Conservation (phyloP, 768 basidiomycete species). For the Mrakia frigida region DNA sequence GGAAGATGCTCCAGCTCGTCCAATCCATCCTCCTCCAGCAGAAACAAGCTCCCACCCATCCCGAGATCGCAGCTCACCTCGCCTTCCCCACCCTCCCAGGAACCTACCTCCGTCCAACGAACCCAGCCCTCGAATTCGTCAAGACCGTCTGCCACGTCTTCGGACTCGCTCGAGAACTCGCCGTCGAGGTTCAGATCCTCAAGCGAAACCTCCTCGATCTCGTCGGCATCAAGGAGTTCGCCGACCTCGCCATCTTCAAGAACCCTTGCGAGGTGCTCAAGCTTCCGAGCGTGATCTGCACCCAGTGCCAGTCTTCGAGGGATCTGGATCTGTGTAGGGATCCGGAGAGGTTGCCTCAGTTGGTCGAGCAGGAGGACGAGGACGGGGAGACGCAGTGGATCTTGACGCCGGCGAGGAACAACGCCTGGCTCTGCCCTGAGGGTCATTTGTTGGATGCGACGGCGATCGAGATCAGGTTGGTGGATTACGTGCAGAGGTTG, state of each 20-base stretch:
- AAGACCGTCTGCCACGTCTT: constrained; percentile 82
- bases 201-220: constrained; percentile 85
- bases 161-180: constrained; percentile 68
- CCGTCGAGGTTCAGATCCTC: constrained; percentile 79
- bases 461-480: constrained; percentile 77
- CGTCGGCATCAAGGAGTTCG: constrained; percentile 78
- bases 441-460: constrained; percentile 81
- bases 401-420: constrained; percentile 46
- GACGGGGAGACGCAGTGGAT: constrained; percentile 30
- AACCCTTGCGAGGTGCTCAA: constrained; percentile 83
- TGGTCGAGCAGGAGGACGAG: constrained; percentile 37
- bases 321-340: constrained; percentile 97
- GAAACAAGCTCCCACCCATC: constrained; percentile 52
- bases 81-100: constrained; percentile 83
- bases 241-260: constrained; percentile 73
- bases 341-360: constrained; percentile 63
- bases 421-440: constrained; percentile 52
- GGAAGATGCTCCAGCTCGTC: constrained; percentile 68
- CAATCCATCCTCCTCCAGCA: constrained; percentile 48
- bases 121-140: constrained; percentile 80
- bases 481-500: constrained; percentile 65
- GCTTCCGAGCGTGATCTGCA: constrained; percentile 79
- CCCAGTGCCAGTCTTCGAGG: constrained; percentile 52
- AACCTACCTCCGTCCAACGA: constrained; percentile 67
- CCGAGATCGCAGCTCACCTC: constrained; percentile 53